Conservation (phyloP, 164 flowering plant species). For the Stephania yunnanensis region DNA sequence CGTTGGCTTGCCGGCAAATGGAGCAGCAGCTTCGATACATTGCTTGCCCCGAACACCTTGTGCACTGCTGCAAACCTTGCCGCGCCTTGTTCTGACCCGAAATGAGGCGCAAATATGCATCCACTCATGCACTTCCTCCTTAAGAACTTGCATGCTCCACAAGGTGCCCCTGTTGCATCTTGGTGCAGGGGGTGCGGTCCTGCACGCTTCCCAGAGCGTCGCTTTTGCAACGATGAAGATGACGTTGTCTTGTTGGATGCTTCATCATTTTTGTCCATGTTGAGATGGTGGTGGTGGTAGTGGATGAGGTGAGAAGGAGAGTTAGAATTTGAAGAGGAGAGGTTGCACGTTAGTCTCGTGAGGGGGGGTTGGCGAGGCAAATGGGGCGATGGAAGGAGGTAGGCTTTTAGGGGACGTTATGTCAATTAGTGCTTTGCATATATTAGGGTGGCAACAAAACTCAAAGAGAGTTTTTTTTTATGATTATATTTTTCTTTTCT, state of each 20-base stretch:
- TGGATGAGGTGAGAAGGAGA: conserved; percentile 13
- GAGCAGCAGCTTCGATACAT: conserved; percentile 44
- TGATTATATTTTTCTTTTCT: too few relatives aligned
- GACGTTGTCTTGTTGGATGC: not conserved
- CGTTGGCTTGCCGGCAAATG: too few relatives aligned
- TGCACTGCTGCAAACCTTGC: conserved; percentile 87
- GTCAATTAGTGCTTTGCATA: too few relatives aligned
- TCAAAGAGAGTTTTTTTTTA: not conserved
- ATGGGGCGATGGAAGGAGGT: conserved; percentile 26
- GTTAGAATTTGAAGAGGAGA: conserved; percentile 18
- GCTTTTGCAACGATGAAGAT: not conserved
- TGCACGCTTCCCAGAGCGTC: conserved; percentile 22
- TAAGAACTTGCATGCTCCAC: conserved; percentile 94
- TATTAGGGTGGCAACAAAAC: not conserved
- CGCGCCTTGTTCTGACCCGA: conserved; percentile 85
- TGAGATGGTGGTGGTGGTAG: conserved; percentile 2
- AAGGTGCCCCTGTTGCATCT: conserved; percentile 36
- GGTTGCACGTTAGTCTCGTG: conserved; percentile 68
- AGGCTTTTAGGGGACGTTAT: conserved; percentile 31
- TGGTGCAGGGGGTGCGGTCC: not conserved
- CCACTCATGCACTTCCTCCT: conserved; percentile 79
- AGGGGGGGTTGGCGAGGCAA: conserved; percentile 40
- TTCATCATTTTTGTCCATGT: conserved; percentile 8
- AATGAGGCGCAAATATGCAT: conserved; percentile 83
- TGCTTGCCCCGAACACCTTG: conserved; percentile 92